A percentile compares a stretch with the other conserved stretches of the same genome.
Conservation (phyloP, 306 rosid species). For the Prunus fruticosa region DNA sequence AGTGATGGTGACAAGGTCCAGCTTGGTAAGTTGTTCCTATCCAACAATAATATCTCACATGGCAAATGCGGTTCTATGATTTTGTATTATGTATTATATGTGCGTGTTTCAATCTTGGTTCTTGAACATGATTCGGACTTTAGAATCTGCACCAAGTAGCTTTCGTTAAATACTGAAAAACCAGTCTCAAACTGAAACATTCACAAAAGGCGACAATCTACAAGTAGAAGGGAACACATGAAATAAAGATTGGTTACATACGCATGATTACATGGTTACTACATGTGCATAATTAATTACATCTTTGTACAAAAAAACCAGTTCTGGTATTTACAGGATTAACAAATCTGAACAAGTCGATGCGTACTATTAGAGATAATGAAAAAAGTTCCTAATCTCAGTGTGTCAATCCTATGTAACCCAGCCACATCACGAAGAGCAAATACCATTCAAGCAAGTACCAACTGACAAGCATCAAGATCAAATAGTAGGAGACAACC, state of each 20-base stretch:
- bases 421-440: background rate
- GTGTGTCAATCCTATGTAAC: conserved; percentile 11
- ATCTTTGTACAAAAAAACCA: conserved; percentile 2
- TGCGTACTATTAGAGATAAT: conserved; percentile 4
- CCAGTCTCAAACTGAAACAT: no score
- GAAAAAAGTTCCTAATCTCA: conserved; percentile 5
- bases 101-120: no score
- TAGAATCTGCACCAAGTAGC: no score
- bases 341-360: conserved; percentile 1
- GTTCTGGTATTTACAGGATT: background rate
- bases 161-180: no score
- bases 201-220: no score
- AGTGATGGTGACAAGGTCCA: background rate
- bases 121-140: no score
- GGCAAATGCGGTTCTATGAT: no score
- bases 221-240: no score
- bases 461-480: background rate
- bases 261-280: no score
- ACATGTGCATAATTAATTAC: no score
- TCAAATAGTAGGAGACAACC: conserved; percentile 61
- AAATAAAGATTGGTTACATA: no score
- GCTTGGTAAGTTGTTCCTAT: background rate
- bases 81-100: no score
- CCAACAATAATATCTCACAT: background rate
- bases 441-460: background rate